These are phyloP conservation scores for Arctium minus DNA, from an alignment of 129 eudicot species.

Conservation along the genomic window DNA sequence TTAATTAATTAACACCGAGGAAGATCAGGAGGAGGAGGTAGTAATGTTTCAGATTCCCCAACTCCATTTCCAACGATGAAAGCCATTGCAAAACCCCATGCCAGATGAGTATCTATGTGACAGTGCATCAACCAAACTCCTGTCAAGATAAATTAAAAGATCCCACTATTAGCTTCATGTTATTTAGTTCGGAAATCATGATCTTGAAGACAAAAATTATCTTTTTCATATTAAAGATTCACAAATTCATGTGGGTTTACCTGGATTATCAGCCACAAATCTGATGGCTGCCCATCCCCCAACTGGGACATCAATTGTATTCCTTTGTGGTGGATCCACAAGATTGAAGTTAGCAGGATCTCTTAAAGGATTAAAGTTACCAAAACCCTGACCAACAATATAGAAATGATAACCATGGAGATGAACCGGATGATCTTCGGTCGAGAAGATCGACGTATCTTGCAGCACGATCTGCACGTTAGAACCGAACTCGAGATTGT, in stretches of 20 bases:
- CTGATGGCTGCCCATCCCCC: slow-evolving; percentile 79
- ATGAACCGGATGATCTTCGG: not conserved
- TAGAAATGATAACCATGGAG: slow-evolving; percentile 75
- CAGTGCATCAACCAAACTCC: slow-evolving; percentile 31
- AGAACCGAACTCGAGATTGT: too few species aligned
- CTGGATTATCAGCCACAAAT: slow-evolving; percentile 73
- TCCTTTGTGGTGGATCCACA: slow-evolving; percentile 68
- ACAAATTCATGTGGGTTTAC: slow-evolving; percentile 11
- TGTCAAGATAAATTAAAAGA: not conserved
- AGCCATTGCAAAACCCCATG: slow-evolving; percentile 82
- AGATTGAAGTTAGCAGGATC: slow-evolving; percentile 60
- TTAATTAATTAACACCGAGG: slow-evolving; percentile 44
- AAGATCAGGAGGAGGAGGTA: slow-evolving; percentile 78
- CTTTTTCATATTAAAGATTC: not conserved
- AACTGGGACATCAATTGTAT: slow-evolving; percentile 57
- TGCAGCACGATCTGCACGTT: too few species aligned
- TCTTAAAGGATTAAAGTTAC: slow-evolving; percentile 54
- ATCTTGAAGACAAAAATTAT: not conserved
- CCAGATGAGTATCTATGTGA: slow-evolving; percentile 51
- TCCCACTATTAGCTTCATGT: not conserved
- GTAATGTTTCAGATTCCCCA: slow-evolving; percentile 46
- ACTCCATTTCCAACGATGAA: slow-evolving; percentile 70
- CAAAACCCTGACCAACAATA: slow-evolving; percentile 64
- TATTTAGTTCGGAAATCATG: not conserved
- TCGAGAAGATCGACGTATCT: too few species aligned